Base-by-base conservation (phyloP, 2,329 filamentous ascomycete genomes). In the Xylariales sp. region DNA sequence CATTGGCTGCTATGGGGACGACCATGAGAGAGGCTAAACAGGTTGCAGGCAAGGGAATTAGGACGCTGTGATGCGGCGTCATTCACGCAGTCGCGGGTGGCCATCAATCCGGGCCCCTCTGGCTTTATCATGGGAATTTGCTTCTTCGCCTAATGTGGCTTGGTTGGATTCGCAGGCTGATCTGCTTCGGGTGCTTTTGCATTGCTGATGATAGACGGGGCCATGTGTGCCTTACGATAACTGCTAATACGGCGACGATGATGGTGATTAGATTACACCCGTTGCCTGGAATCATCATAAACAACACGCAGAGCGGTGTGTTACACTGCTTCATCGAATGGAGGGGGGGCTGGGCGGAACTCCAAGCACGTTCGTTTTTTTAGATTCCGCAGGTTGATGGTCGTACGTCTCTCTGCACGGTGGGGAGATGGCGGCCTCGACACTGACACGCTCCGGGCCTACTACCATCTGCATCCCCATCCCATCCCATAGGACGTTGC, bases 1-100 rank as follows among this genome's bases (percentile, higher is more conserved):
- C 48, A 75, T 75, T 75, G 74, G 72, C 58, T 62, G 62, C 56
- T 50, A 62, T 63, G 67, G 63, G 56, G 69, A 68, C 49, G 43
- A 30, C 49, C 53, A 62, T 64, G 34, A 48, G 62, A 63, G 45
- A 71, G 67, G 70, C 68, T 71, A 70, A 73, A 73, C 69, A 66
- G 68, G 67, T 69, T 73, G 69, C 70, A 66, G 68, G 69, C 69
- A 69, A 71, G 70, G 53, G 68, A 64, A 61, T 59, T 55, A 56
- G 58, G 61, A 65, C 68, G 67, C 67, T 68, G 59, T 66, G 59
- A 69, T 55, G 69, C 59, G 49, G 49, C 58, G 59, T 65, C 63
- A 69, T 67, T 63, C 58, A 62, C 43, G 10, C 39, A 41, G 46
- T 52, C 41, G 65, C 58, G 48, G 52, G 49, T 62, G 62, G 65